Evolutionary conservation across 352 stramenopile genomes (phyloP).

Genomic region (Phytophthora capsici): DNA sequence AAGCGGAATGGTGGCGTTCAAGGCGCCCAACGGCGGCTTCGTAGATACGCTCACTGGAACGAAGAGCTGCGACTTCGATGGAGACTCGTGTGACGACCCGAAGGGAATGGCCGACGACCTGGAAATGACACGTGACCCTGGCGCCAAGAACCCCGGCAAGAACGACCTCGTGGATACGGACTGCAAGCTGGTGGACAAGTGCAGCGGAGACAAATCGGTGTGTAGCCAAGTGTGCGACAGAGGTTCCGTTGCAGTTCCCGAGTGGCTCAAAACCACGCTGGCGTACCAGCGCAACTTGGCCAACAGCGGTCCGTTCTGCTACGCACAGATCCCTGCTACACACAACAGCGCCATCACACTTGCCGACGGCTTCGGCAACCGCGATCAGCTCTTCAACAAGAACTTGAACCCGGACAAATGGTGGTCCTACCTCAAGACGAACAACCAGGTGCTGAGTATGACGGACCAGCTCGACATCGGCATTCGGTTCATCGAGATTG

Average conservation of each 20-base stretch:
- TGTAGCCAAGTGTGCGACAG: conserved; percentile 59
- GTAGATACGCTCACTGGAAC: conserved; percentile 48
- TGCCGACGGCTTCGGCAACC: conserved; percentile 67
- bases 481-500: conserved; percentile 39
- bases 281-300: conserved; percentile 62
- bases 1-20: conserved; percentile 57
- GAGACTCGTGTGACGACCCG: conserved; percentile 48
- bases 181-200: conserved; percentile 51
- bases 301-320: conserved; percentile 51
- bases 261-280: conserved; percentile 52
- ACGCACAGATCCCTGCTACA: conserved; percentile 55
- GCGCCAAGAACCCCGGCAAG: conserved; percentile 48
- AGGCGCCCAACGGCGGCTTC: conserved; percentile 31
- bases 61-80: conserved; percentile 39
- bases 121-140: conserved; percentile 30
- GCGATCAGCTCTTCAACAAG: conserved; percentile 65
- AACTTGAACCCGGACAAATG: conserved; percentile 49
- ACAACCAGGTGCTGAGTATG: conserved; percentile 71
- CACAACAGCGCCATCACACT: conserved; percentile 77
- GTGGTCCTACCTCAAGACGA: conserved; percentile 71
- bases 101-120: conserved; percentile 36
- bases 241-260: conserved; percentile 39
- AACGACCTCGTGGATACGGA: conserved; percentile 48
- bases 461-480: conserved; percentile 71
- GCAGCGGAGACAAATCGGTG: conserved; percentile 45